Base-by-base conservation (phyloP, 1,284 basidiomycete species). In the Malassezia equina region DNA sequence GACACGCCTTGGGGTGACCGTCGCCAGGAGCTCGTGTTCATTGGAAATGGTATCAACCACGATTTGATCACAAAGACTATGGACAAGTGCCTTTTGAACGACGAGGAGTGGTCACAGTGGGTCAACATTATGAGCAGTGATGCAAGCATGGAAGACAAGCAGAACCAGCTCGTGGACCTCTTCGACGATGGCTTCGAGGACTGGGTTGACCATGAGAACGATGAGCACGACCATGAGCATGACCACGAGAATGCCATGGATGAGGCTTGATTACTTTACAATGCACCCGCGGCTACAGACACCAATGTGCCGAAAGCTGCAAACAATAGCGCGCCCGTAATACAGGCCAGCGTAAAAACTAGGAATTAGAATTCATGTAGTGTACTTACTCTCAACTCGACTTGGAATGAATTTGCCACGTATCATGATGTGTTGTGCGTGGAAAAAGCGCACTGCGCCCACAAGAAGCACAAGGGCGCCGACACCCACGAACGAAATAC, bases 1-100 rank as follows among this genome's bases (percentile, higher is more conserved):
- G 40, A 74, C 23, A 77, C 73, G 1, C 53, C 62, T 2, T 78
- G 77, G 77, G 77, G 77, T 13, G 78, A 79, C 61, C 71, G 78
- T 29, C 67, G 77, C 6, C 77, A 78, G 53, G 77, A 78, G 58
- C 62, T 77, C 53, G 67, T 69, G 41, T 69, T 65, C 34, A 78
- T 78, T 51, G 75, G 75, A 11, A 73, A 76, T 44, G 51, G 61
- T 17, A 49, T 51, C 3, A 67, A 73, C 23, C 61, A 75, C 33
- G 62, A 70, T 3, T 54, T 66, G 24, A 64, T 79, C 24, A 68
- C 60, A 5, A 60, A 62, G 12, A 74, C 75, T 9, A 65, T 79
- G 29, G 71, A 79, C 58, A 45, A 52, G 1, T 75, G 70, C 13
- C 59, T 78, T 15, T 60, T 79, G 13, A 65, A 59, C 21, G 77